Percentiles rank a stretch among this genome's conserved stretches.
Conservation (phyloP, 108 stramenopile genomes). For the Pseudonitzschia multistriata region DNA sequence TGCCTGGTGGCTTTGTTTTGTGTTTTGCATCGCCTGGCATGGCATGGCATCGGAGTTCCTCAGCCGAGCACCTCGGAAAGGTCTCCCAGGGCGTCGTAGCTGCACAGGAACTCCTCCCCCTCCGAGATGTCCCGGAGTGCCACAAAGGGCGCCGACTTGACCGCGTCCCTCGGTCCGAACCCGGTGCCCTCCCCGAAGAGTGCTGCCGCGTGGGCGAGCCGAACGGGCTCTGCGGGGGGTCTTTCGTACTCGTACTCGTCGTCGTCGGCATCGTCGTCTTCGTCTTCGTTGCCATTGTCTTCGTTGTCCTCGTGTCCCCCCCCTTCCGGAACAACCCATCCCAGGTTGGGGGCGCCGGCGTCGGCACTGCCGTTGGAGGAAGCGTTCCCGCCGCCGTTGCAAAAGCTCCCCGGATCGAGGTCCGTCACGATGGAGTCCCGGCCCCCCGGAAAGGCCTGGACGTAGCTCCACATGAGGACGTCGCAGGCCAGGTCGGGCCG, state of each 20-base stretch:
- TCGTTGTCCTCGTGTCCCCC: no score
- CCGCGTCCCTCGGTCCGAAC: not conserved
- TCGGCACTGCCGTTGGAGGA: not conserved
- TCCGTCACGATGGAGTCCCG: not conserved
- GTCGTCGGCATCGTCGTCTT: not conserved
- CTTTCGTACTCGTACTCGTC: not conserved
- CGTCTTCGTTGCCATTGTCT: not conserved
- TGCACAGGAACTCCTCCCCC: conserved; percentile 8
- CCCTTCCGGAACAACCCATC: no score
- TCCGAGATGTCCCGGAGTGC: conserved; percentile 1
- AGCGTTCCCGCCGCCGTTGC: not conserved
- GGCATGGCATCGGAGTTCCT: not conserved
- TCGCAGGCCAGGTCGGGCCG: not conserved
- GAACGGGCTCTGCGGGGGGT: no score
- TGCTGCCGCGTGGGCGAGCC: no score
- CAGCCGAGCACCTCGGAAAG: not conserved
- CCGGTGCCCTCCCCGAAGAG: no score
- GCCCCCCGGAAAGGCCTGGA: not conserved
- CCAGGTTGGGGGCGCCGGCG: not conserved
- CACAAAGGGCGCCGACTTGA: not conserved
- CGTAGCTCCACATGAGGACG: conserved; percentile 13
- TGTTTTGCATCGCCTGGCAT: no score
- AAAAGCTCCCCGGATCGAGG: conserved; percentile 1
- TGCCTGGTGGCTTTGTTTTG: no score
- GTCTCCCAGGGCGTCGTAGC: not conserved